phyloP scores from a whole-genome alignment of 306 rosid species.

The Acacia confusa region DNA sequence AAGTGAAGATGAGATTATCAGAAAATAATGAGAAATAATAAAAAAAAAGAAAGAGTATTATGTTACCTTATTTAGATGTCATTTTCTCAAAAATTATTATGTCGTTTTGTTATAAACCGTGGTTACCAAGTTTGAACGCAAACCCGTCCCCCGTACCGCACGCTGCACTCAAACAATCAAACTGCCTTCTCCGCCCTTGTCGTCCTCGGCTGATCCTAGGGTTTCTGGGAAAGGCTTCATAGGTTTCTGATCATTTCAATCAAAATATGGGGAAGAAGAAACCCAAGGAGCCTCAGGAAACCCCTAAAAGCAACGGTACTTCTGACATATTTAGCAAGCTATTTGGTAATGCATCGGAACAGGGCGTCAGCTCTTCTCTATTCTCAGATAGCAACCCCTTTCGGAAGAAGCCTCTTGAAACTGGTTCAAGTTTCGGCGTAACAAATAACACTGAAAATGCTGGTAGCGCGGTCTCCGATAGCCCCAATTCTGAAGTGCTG shows the following conservation, averaged over 20 bases:
- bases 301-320: slow-evolving; percentile 34
- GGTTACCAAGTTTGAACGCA: too few relatives aligned
- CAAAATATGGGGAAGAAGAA: slow-evolving; percentile 60
- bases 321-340: slow-evolving; percentile 56
- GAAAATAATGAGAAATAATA: too few relatives aligned
- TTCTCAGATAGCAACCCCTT: slow-evolving; percentile 80
- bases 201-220: not conserved
- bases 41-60: too few relatives aligned
- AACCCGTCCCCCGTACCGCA: too few relatives aligned
- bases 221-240: not conserved
- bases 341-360: slow-evolving; percentile 47
- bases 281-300: slow-evolving; percentile 33
- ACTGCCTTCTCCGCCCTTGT: not conserved
- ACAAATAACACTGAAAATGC: slow-evolving; percentile 8
- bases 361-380: slow-evolving; percentile 41
- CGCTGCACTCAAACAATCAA: too few relatives aligned
- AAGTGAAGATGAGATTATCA: too few relatives aligned
- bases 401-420: slow-evolving; percentile 45
- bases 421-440: slow-evolving; percentile 1
- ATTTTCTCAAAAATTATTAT: too few relatives aligned
- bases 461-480: slow-evolving; percentile 8
- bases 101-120: too few relatives aligned
- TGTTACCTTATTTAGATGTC: too few relatives aligned
- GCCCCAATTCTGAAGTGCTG: slow-evolving; percentile 24
- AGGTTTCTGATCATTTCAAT: not conserved